These are phyloP conservation scores for Ambrosia trifida DNA, from an alignment of 129 eudicot species.

Conservation along the genomic window DNA sequence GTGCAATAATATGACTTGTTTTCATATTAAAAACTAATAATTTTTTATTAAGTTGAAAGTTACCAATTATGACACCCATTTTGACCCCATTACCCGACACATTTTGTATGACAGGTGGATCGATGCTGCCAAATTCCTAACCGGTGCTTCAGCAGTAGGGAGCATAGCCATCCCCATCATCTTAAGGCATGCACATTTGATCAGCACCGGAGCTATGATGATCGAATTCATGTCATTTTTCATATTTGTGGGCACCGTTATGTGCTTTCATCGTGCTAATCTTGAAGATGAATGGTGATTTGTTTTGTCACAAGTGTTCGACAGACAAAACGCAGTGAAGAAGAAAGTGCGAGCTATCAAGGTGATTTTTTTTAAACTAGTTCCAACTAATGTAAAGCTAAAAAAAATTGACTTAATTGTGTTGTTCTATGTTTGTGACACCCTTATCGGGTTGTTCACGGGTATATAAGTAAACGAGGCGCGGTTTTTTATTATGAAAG, in stretches of 20 bases:
- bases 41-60: not conserved
- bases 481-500: not conserved
- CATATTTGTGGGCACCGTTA: conserved; percentile 84
- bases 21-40: not conserved
- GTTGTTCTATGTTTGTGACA: conserved; percentile 14
- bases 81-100: conserved; percentile 1
- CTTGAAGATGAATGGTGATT: conserved; percentile 95
- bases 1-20: not conserved
- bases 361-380: conserved; percentile 1
- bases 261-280: conserved; percentile 96
- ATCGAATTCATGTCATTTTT: conserved; percentile 87
- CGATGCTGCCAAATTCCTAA: conserved; percentile 89
- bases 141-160: conserved; percentile 97
- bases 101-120: conserved; percentile 63
- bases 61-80: not conserved
- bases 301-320: conserved; percentile 3
- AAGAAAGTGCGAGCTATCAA: conserved; percentile 22
- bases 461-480: not conserved
- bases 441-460: conserved; percentile 8
- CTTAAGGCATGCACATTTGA: conserved; percentile 78
- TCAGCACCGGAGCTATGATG: conserved; percentile 86
- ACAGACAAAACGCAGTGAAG: conserved; percentile 17
- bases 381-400: conserved; percentile 39
- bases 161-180: conserved; percentile 94
- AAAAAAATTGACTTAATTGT: conserved; percentile 11